Base-by-base conservation (phyloP, 2,329 filamentous ascomycete species). In the Stenocarpella maydis region DNA sequence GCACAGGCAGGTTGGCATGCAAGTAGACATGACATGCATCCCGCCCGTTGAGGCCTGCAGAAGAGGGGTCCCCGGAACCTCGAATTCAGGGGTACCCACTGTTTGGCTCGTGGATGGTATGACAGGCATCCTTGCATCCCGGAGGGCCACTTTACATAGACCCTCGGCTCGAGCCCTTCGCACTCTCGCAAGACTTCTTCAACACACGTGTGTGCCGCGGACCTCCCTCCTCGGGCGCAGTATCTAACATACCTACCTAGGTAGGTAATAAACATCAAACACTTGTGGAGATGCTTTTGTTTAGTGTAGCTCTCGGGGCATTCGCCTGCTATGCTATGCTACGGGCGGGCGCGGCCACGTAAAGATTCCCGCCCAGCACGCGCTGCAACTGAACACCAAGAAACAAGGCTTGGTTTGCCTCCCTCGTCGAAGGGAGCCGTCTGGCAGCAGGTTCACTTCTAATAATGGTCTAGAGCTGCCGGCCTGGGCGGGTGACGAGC, bases 41-140 rank as follows among this genome's bases (percentile, higher is more conserved):
- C 28, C 31, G 58, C 28, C 12, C 19, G 14, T 37, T 10, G 43
- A 17, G 28, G 5, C 28, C 7, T 28, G n/a, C 43, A 19, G 14
- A 3, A 12, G 6, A 14, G 12, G 43, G n/a, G 58, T 63, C 14
- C 58, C 37, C 26, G 4, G 28, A 5, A 63, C 58, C 43, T 63
- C 43, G 19, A 49, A 26, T 34, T 49, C 58, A 63, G 58, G 43
- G 58, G 58, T 63, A 37, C 28, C 58, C 58, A 63, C 58, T 63
- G 19, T 49, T 34, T 34, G 26, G 58, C 58, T 45, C 58, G 47
- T 49, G 58, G 58, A 37, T 63, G 58, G 43, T 63, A 63, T 49
- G 58, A 63, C 58, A n/a, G 58, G 58, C 58, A 63, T 37, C 58
- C 58, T 49, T 63, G 58, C 41, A 28, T 49, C 28, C 43, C 58